Conservation (phyloP, 805 yeast species). For the Wickerhamomyces queroliae region DNA sequence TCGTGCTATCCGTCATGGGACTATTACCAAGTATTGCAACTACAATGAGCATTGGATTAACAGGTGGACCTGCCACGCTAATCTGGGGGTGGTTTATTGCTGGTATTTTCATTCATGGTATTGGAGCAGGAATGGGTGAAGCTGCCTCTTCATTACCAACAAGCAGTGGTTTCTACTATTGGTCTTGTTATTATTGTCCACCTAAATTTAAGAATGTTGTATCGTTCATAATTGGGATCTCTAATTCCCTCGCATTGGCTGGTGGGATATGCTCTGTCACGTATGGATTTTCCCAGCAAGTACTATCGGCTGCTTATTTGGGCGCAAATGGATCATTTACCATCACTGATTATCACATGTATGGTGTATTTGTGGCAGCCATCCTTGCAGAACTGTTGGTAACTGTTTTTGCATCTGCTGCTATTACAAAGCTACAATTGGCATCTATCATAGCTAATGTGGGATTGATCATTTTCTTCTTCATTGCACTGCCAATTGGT, state of each 20-base stretch:
- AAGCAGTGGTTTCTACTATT: constrained; percentile 62
- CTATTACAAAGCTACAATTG: constrained; percentile 50
- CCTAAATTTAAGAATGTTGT: constrained; percentile 37
- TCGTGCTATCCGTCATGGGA: too few species aligned
- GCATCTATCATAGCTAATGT: constrained; percentile 49
- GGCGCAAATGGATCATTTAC: constrained; percentile 36
- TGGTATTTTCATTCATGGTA: constrained; percentile 43
- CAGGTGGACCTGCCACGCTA: constrained; percentile 53
- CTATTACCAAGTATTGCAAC: constrained; percentile 56
- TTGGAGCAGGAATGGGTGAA: constrained; percentile 60
- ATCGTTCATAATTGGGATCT: constrained; percentile 56
- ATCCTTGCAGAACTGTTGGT: constrained; percentile 40
- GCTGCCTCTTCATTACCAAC: constrained; percentile 63
- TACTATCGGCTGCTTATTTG: constrained; percentile 44
- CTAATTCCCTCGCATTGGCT: constrained; percentile 57
- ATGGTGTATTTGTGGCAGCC: constrained; percentile 56
- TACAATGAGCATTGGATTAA: constrained; percentile 39
- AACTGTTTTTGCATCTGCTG: constrained; percentile 47
- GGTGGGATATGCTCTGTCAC: constrained; percentile 60
- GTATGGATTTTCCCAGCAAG: constrained; percentile 55
- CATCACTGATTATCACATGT: constrained; percentile 43
- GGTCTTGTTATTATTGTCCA: constrained; percentile 61
- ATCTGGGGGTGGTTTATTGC: constrained; percentile 69
- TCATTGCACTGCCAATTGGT: constrained; percentile 59
- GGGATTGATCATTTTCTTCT: constrained; percentile 40